These are phyloP conservation scores for Heliamphora pulchella DNA, from an alignment of 179 eudicot species.

Conservation along the genomic window DNA sequence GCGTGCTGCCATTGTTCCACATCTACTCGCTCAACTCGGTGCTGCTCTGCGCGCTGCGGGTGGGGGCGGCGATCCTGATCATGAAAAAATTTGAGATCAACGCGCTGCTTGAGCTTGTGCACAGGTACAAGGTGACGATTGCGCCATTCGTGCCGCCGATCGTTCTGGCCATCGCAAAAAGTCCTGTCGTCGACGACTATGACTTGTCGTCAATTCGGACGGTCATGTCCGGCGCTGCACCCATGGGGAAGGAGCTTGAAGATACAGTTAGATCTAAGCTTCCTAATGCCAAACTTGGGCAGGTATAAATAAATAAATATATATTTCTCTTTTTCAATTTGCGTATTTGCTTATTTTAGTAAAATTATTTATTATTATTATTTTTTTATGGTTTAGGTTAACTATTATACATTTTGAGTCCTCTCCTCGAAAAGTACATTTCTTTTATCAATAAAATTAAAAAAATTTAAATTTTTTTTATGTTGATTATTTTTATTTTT, in stretches of 20 bases:
- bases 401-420: no score
- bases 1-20: slow-evolving; percentile 79
- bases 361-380: no score
- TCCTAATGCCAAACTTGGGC: slow-evolving; percentile 87
- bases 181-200: slow-evolving; percentile 47
- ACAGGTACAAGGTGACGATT: slow-evolving; percentile 70
- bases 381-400: no score
- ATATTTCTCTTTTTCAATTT: no score
- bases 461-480: no score
- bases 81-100: slow-evolving; percentile 81
- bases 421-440: no score
- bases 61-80: slow-evolving; percentile 68
- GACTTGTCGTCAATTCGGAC: slow-evolving; percentile 65
- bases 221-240: slow-evolving; percentile 91
- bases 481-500: no score
- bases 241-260: slow-evolving; percentile 86
- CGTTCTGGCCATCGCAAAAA: slow-evolving; percentile 68
- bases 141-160: slow-evolving; percentile 94
- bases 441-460: no score
- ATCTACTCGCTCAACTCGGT: slow-evolving; percentile 78
- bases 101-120: slow-evolving; percentile 51
- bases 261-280: slow-evolving; percentile 66
- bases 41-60: slow-evolving; percentile 69
- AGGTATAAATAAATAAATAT: slow-evolving; percentile 51
- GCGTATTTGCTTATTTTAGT: no score